These are phyloP conservation scores for Golubevia sp. DNA, from an alignment of 1,284 basidiomycete species.

Conservation along the genomic window DNA sequence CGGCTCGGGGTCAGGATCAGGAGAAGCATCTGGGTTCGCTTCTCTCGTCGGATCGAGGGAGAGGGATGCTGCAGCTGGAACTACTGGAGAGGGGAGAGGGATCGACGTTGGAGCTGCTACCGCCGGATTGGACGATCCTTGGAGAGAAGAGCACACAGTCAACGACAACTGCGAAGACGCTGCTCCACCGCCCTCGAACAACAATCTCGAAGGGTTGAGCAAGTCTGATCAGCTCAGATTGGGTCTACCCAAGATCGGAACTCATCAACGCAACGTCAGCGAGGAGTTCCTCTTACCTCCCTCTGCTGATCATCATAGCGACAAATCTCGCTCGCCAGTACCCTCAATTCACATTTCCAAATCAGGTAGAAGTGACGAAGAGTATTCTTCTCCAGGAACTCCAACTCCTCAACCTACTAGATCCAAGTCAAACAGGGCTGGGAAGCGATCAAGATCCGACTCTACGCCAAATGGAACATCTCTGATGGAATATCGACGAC, in stretches of 20 bases:
- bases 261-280: neutral
- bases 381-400: neutral
- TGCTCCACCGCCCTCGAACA: conserved; percentile 14
- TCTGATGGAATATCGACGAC: no score
- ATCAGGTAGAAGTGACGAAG: neutral
- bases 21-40: neutral
- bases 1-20: neutral
- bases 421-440: neutral
- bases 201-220: no score
- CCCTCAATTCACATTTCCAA: neutral
- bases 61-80: neutral
- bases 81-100: neutral
- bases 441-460: neutral
- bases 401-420: neutral
- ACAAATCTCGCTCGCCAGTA: no score
- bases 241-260: neutral
- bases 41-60: neutral
- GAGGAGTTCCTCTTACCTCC: neutral
- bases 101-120: conserved; percentile 12
- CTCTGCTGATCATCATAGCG: no score
- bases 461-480: neutral
- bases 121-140: conserved; percentile 34
- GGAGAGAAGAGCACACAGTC: conserved; percentile 29
- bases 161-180: conserved; percentile 25
- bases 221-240: neutral